Conservation (phyloP, 768 basidiomycete species). For the Agrocybe pediades region DNA sequence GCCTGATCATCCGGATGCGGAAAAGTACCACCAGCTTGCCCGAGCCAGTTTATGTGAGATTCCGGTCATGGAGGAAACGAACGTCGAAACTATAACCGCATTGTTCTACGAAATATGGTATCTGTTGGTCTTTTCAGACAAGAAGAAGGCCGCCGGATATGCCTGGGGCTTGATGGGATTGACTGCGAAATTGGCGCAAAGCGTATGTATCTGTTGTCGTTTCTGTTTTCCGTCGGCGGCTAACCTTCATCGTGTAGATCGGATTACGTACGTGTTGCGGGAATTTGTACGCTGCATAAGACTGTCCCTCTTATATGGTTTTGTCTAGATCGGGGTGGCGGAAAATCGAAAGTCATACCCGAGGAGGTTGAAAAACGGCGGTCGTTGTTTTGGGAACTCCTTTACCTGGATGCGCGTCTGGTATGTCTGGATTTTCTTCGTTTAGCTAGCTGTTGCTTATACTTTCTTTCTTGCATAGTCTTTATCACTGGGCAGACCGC, state of each 20-base stretch:
- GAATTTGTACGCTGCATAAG: background rate
- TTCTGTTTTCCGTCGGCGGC: conserved; percentile 7
- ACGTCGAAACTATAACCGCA: conserved; percentile 57
- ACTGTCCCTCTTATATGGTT: conserved; percentile 3
- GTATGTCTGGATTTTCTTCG: conserved; percentile 27
- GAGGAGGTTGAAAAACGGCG: conserved; percentile 72
- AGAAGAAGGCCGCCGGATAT: conserved; percentile 64
- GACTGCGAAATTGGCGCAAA: conserved; percentile 62
- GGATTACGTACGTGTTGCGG: conserved; percentile 56
- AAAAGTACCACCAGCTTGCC: conserved; percentile 59
- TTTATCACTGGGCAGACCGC: conserved; percentile 67
- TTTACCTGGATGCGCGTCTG: conserved; percentile 66
- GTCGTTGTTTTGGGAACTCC: conserved; percentile 70
- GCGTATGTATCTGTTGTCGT: conserved; percentile 38
- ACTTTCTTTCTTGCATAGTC: conserved; percentile 34
- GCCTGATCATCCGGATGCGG: conserved; percentile 53
- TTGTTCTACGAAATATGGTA: conserved; percentile 72
- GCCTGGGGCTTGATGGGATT: conserved; percentile 59
- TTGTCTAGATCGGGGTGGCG: conserved; percentile 59
- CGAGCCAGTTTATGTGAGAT: conserved; percentile 63
- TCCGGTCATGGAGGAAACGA: conserved; percentile 69
- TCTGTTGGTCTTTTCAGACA: conserved; percentile 67
- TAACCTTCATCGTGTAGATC: conserved; percentile 35
- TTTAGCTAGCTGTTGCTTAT: background rate
- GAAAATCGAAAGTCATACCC: conserved; percentile 65